Evolutionary conservation across 441 rosid genomes (phyloP).

Genomic region (Arabidopsis lyrata): DNA sequence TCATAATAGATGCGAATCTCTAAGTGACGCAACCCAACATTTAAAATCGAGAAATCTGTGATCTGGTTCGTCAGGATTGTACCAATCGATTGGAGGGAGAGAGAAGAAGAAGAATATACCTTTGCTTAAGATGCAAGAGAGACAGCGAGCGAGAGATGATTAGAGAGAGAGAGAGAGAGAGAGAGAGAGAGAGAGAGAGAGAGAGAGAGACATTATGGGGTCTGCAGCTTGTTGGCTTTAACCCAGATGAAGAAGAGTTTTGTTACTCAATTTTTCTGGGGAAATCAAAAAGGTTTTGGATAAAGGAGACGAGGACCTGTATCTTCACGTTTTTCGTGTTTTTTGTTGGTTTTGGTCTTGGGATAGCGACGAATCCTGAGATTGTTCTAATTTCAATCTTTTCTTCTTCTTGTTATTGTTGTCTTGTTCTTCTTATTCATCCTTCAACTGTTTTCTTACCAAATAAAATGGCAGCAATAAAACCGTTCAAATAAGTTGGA

Average conservation of each 20-base stretch:
- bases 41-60: slow-evolving; percentile 7
- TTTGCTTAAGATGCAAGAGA: slow-evolving; percentile 40
- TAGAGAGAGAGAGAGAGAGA: not conserved
- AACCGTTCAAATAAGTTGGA: not conserved
- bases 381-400: not conserved
- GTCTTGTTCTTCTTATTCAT: slow-evolving; percentile 6
- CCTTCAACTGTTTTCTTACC: not conserved
- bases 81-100: slow-evolving; percentile 7
- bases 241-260: not conserved
- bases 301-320: slow-evolving; percentile 29
- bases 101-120: slow-evolving; percentile 21
- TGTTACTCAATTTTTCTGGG: slow-evolving; percentile 10
- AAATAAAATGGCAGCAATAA: slow-evolving; percentile 14
- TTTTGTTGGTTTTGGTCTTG: not conserved
- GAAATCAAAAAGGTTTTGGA: slow-evolving; percentile 33
- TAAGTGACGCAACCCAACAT: slow-evolving; percentile 1
- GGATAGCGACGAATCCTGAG: slow-evolving; percentile 34
- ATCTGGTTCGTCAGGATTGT: slow-evolving; percentile 3
- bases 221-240: not conserved
- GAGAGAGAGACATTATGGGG: not conserved
- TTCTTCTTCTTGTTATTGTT: not conserved
- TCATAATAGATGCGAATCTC: slow-evolving; percentile 24
- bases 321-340: slow-evolving; percentile 16
- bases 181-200: not conserved
- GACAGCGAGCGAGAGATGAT: not conserved